Evolutionary conservation across 73 alveolate genomes (phyloP), one percentile per base, ranked within the genome.

Genomic region (Stentor roeselii): DNA sequence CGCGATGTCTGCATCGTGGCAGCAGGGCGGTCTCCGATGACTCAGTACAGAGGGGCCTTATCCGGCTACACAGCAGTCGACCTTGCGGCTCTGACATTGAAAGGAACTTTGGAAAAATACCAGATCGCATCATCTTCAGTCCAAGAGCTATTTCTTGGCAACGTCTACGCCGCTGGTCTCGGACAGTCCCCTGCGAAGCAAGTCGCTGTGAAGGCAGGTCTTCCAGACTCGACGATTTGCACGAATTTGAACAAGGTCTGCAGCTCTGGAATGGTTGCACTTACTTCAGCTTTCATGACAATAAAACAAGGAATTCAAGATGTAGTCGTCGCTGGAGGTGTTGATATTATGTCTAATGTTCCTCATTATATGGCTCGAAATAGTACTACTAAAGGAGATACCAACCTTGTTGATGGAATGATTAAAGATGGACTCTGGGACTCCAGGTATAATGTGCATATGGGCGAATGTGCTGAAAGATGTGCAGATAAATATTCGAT

Each of bases 251-350:
- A 76, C 39, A 76, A 76, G 39, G 84, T 77, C 76, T 89, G 95
- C 39, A 95, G 96, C 75, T 82, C 94, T 50, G 99, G 99, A 35
- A 83, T 95, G 97, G 90, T 91, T 82, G 86, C 97, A 35, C 90
- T 95, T 36, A 90, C 84, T 91, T 60, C 91, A 36, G 99, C 95
- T 21, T 92, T 96, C 34, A 88, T 86, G 78, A 82, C 92, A 38
- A 93, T 95, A 58, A 89, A 91, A 39, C 90, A 90, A 39, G 99
- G 99, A 0, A 87, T 88, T 60, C 78, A 92, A 39, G 93, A 90
- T 38, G 88, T 92, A 37, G 82, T 88, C 35, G 90, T 90, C 14
- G 96, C 97, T n/a, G 97, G 97, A 34, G 97, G 97, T 4, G 82
- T 91, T 86, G 98, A 95, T 50, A 67, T 91, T 75, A 93, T 93